Evolutionary conservation across 352 stramenopile genomes (phyloP).

Genomic region (Pythium chondricola): DNA sequence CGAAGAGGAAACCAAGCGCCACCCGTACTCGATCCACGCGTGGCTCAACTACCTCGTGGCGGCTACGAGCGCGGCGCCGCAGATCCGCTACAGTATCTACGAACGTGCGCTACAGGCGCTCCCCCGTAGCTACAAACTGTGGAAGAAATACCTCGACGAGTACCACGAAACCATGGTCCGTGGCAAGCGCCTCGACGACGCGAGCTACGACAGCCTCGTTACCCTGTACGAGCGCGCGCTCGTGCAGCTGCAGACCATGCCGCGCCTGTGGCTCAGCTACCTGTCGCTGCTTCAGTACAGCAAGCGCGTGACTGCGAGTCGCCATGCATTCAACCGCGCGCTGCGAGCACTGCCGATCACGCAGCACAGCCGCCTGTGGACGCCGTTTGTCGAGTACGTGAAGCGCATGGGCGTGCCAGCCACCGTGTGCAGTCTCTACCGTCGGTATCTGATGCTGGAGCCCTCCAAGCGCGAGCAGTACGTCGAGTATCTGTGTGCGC

Average conservation of each 20-base stretch:
- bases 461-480: slow-evolving; percentile 64
- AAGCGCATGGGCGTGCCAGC: slow-evolving; percentile 63
- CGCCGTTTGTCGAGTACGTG: slow-evolving; percentile 88
- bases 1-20: slow-evolving; percentile 80
- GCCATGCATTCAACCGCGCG: slow-evolving; percentile 92
- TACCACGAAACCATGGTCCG: slow-evolving; percentile 55
- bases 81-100: slow-evolving; percentile 57
- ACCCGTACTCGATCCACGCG: slow-evolving; percentile 80
- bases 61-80: slow-evolving; percentile 2
- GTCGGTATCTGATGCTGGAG: slow-evolving; percentile 83
- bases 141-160: slow-evolving; percentile 86
- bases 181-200: slow-evolving; percentile 55
- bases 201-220: slow-evolving; percentile 30
- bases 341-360: slow-evolving; percentile 95
- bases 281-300: slow-evolving; percentile 68
- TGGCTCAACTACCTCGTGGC: slow-evolving; percentile 71
- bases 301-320: slow-evolving; percentile 67
- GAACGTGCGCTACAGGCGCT: slow-evolving; percentile 82
- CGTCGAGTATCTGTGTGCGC: slow-evolving; percentile 62
- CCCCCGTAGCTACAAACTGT: slow-evolving; percentile 94
- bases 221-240: slow-evolving; percentile 87
- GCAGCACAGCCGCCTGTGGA: slow-evolving; percentile 97
- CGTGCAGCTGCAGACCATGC: slow-evolving; percentile 93
- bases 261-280: slow-evolving; percentile 94
- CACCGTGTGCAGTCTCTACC: slow-evolving; percentile 84